Evolutionary conservation across 2,329 filamentous ascomycete genomes (phyloP).

Genomic region (Paracorniculantispora psalliotae): DNA sequence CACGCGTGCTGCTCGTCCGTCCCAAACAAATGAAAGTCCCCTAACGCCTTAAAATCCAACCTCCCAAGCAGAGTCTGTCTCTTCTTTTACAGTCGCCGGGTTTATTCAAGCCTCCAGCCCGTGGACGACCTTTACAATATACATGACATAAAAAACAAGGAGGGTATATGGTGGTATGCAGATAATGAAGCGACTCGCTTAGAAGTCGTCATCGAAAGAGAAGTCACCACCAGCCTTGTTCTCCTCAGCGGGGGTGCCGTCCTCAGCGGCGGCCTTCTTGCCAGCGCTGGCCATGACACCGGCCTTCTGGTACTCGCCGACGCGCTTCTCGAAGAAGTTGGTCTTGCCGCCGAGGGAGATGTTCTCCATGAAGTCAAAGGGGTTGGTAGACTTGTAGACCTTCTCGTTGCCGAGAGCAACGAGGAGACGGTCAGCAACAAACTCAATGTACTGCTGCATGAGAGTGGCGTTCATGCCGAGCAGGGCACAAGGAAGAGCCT

Average conservation of each 20-base stretch:
- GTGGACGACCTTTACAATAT: slow-evolving; percentile 13
- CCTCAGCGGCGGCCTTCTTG: slow-evolving; percentile 56
- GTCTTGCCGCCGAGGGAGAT: slow-evolving; percentile 98
- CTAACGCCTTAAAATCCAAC: slow-evolving; percentile 12
- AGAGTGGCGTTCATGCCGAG: slow-evolving; percentile 96
- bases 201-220: slow-evolving; percentile 95
- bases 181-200: slow-evolving; percentile 34
- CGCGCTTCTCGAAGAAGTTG: slow-evolving; percentile 99
- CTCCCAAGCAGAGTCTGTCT: slow-evolving; percentile 2
- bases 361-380: slow-evolving; percentile 99
- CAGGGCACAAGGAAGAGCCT: slow-evolving; percentile 85
- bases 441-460: slow-evolving; percentile 99
- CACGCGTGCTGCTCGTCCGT: slow-evolving; percentile 1
- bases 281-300: slow-evolving; percentile 93
- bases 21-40: slow-evolving; percentile 7
- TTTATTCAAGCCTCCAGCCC: slow-evolving; percentile 11
- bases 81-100: slow-evolving; percentile 4
- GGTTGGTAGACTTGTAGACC: slow-evolving; percentile 87
- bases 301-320: slow-evolving; percentile 98
- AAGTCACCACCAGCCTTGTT: slow-evolving; percentile 70
- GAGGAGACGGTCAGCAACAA: slow-evolving; percentile 92
- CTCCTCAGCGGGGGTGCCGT: slow-evolving; percentile 41
- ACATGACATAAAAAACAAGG: slow-evolving; percentile 14
- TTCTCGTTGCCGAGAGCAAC: slow-evolving; percentile 91
- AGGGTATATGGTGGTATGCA: slow-evolving; percentile 18